Percentiles rank a stretch among this genome's conserved stretches.
phyloP scores from a whole-genome alignment of 2,329 filamentous ascomycete genomes.

The Hypoxylon sp. region DNA sequence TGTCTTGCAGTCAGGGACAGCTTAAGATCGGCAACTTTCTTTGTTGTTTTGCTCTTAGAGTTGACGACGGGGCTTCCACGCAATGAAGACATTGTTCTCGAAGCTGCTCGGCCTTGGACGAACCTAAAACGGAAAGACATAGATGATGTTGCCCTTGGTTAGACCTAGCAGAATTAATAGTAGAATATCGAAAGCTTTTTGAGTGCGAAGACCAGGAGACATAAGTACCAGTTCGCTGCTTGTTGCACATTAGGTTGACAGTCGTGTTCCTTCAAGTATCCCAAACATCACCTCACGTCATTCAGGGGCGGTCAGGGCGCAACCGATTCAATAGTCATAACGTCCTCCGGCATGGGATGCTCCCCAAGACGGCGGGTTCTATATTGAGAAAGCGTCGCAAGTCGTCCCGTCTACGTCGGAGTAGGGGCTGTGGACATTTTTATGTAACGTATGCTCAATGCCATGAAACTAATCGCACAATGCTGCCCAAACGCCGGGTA shows the following conservation, averaged over 20 bases:
- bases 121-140: conserved; percentile 11
- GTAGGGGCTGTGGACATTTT: conserved; percentile 37
- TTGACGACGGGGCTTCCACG: conserved; percentile 1
- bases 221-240: background rate
- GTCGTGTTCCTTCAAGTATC: background rate
- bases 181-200: conserved; percentile 22
- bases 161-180: conserved; percentile 8
- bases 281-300: conserved; percentile 20
- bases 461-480: conserved; percentile 38
- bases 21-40: too few relatives aligned
- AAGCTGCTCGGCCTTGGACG: conserved; percentile 9
- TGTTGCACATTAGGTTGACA: background rate
- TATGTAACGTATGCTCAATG: conserved; percentile 41
- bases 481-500: conserved; percentile 40
- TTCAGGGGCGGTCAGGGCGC: background rate
- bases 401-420: conserved; percentile 35
- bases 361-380: conserved; percentile 30
- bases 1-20: background rate
- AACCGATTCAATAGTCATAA: conserved; percentile 1
- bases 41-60: conserved; percentile 20
- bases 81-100: conserved; percentile 36
- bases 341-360: conserved; percentile 15
- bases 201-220: conserved; percentile 21
- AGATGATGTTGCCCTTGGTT: conserved; percentile 12
- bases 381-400: conserved; percentile 42